A percentile compares a stretch with the other conserved stretches of the same genome.
phyloP scores from a whole-genome alignment of 257 asterid species.

The Gentiana dahurica region DNA sequence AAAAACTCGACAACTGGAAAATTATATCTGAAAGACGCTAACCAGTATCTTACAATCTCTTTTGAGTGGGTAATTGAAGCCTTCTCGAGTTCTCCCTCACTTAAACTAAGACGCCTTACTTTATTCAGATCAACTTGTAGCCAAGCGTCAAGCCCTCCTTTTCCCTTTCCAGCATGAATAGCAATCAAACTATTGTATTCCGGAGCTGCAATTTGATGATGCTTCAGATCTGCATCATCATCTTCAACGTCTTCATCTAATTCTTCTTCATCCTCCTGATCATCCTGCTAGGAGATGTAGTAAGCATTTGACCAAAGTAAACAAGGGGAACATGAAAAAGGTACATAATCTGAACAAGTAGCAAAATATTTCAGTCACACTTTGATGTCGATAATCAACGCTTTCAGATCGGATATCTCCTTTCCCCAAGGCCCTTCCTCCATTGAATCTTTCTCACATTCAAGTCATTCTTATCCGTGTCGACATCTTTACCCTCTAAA shows the following conservation, averaged over 20 bases:
- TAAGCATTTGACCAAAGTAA: neutral
- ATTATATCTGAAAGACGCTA: too few relatives aligned
- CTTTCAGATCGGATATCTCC: constrained; percentile 23
- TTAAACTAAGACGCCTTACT: constrained; percentile 74
- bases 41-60: constrained; percentile 49
- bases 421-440: constrained; percentile 30
- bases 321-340: constrained; percentile 1
- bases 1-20: too few relatives aligned
- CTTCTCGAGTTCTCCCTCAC: constrained; percentile 55
- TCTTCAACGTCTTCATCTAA: constrained; percentile 34
- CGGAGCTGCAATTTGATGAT: constrained; percentile 35
- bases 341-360: neutral
- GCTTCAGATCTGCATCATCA: constrained; percentile 31
- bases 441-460: constrained; percentile 19
- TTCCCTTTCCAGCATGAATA: constrained; percentile 74
- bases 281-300: constrained; percentile 1
- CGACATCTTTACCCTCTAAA: constrained; percentile 24
- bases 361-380: constrained; percentile 16
- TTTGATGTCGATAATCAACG: constrained; percentile 20
- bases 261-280: constrained; percentile 17
- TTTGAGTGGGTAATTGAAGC: constrained; percentile 33
- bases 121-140: constrained; percentile 35
- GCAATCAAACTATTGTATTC: constrained; percentile 61
- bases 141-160: constrained; percentile 54
- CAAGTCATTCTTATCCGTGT: constrained; percentile 14